Percentiles rank a stretch among this genome's conserved stretches.
These are phyloP conservation scores for Bipolaris sorokiniana DNA, from an alignment of 2,329 filamentous ascomycete genomes.

Conservation along the genomic window DNA sequence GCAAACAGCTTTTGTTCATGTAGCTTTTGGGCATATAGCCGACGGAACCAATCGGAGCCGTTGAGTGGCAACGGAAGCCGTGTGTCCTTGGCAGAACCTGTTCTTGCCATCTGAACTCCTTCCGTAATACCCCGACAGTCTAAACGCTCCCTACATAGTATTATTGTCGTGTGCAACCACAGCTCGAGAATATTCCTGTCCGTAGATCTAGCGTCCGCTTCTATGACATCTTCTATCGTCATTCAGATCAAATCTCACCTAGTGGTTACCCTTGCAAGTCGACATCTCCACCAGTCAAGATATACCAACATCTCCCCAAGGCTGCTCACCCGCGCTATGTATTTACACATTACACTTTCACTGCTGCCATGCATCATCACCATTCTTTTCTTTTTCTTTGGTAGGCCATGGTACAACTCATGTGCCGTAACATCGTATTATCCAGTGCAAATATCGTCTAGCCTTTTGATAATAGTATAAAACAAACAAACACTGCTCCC, in stretches of 20 bases:
- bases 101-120: background rate
- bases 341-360: background rate
- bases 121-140: background rate
- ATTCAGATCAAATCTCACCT: no score
- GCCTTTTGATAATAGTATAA: conserved; percentile 7
- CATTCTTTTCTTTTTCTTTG: background rate
- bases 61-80: conserved; percentile 27
- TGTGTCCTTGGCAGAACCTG: background rate
- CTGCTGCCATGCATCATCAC: background rate
- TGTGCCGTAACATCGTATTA: conserved; percentile 11
- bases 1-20: conserved; percentile 9
- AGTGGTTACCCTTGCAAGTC: no score
- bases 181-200: no score
- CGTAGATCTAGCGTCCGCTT: no score
- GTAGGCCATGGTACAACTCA: background rate
- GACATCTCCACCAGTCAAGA: no score
- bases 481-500: conserved; percentile 1
- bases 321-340: background rate
- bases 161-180: no score
- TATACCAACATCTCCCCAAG: no score
- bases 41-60: conserved; percentile 29
- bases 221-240: no score
- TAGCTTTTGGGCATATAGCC: conserved; percentile 12
- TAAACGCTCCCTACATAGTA: no score
- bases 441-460: conserved; percentile 11